These are phyloP conservation scores for Phytophthora podocarpi DNA, from an alignment of 352 stramenopile species.

Conservation along the genomic window DNA sequence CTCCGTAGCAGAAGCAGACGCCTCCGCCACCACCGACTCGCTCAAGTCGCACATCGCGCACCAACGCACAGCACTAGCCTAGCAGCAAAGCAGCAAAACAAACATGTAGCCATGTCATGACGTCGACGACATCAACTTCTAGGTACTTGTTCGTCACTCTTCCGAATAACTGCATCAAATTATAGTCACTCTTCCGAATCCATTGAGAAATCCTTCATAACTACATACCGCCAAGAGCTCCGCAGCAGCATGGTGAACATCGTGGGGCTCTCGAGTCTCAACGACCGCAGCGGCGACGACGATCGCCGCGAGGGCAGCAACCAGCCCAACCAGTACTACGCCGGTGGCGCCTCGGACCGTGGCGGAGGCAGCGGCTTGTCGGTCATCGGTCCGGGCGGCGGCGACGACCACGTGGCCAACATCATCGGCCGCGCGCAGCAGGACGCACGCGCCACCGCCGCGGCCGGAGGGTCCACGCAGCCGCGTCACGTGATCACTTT, in stretches of 20 bases:
- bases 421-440: slow-evolving; percentile 85
- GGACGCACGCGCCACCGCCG: slow-evolving; percentile 48
- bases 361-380: slow-evolving; percentile 80
- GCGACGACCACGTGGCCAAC: slow-evolving; percentile 71
- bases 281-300: slow-evolving; percentile 45
- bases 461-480: slow-evolving; percentile 24
- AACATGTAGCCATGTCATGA: slow-evolving; percentile 18
- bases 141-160: slow-evolving; percentile 25
- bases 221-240: too few relatives aligned
- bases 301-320: slow-evolving; percentile 34
- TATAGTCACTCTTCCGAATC: background rate
- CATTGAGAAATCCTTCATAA: background rate
- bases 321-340: slow-evolving; percentile 75
- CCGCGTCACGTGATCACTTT: slow-evolving; percentile 82
- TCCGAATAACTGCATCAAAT: background rate
- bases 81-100: background rate
- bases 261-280: slow-evolving; percentile 78
- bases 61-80: slow-evolving; percentile 75
- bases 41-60: slow-evolving; percentile 64
- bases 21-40: slow-evolving; percentile 43
- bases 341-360: slow-evolving; percentile 62
- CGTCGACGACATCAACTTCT: background rate
- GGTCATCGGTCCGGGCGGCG: slow-evolving; percentile 61
- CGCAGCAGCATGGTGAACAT: slow-evolving; percentile 77
- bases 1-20: slow-evolving; percentile 56